These are phyloP conservation scores for Fusarium buharicum DNA, from an alignment of 2,329 filamentous ascomycete genomes.

Conservation along the genomic window DNA sequence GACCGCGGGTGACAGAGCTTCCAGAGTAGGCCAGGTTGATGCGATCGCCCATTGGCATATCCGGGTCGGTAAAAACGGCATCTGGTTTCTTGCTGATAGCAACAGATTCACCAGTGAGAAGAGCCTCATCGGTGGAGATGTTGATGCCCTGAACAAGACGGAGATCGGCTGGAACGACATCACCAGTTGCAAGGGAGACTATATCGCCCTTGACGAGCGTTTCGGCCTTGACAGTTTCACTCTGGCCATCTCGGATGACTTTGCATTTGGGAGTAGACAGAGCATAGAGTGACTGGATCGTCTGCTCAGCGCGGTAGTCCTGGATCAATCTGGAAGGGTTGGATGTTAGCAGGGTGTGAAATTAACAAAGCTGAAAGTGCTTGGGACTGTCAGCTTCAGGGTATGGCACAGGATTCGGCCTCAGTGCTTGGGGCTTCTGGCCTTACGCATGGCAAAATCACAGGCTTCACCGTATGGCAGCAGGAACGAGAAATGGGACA, in stretches of 20 bases:
- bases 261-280: slow-evolving; percentile 69
- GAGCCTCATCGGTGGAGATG: slow-evolving; percentile 78
- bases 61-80: slow-evolving; percentile 61
- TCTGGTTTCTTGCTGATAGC: slow-evolving; percentile 74
- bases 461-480: slow-evolving; percentile 47
- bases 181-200: slow-evolving; percentile 70
- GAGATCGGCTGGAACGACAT: slow-evolving; percentile 76
- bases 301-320: slow-evolving; percentile 70
- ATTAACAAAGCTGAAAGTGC: slow-evolving; percentile 22
- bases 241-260: slow-evolving; percentile 64
- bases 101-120: slow-evolving; percentile 78
- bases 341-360: slow-evolving; percentile 44
- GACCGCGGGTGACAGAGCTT: slow-evolving; percentile 76
- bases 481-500: slow-evolving; percentile 31
- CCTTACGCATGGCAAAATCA: slow-evolving; percentile 40
- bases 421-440: slow-evolving; percentile 45
- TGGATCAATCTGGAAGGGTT: slow-evolving; percentile 61
- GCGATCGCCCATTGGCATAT: slow-evolving; percentile 74
- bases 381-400: slow-evolving; percentile 45
- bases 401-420: slow-evolving; percentile 42
- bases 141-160: slow-evolving; percentile 75
- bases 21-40: slow-evolving; percentile 77
- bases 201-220: slow-evolving; percentile 73
- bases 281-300: slow-evolving; percentile 69
- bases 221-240: slow-evolving; percentile 64